These are phyloP conservation scores for Naganishia kalamii DNA, from an alignment of 768 basidiomycete genomes.

Conservation along the genomic window DNA sequence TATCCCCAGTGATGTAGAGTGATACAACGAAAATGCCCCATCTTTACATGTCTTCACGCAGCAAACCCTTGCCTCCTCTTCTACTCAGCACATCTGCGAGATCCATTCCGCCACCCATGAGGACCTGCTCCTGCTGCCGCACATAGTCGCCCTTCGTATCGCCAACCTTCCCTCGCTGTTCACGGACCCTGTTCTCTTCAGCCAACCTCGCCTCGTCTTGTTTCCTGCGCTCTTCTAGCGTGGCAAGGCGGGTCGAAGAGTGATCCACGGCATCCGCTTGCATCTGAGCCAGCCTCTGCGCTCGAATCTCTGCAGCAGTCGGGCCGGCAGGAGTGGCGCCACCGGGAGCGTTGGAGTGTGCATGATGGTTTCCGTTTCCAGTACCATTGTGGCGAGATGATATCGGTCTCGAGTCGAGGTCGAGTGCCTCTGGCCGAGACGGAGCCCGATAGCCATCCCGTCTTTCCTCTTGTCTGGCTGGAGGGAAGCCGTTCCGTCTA, in stretches of 20 bases:
- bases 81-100: slow-evolving; percentile 42
- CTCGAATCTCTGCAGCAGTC: slow-evolving; percentile 50
- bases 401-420: slow-evolving; percentile 32
- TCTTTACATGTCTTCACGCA: slow-evolving; percentile 30
- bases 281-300: slow-evolving; percentile 88
- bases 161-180: slow-evolving; percentile 52
- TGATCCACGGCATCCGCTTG: slow-evolving; percentile 62
- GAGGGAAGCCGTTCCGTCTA: background rate
- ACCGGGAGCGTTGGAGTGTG: background rate
- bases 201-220: slow-evolving; percentile 73
- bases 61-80: slow-evolving; percentile 44
- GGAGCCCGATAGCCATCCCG: slow-evolving; percentile 46
- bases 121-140: slow-evolving; percentile 73
- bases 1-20: no score
- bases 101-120: slow-evolving; percentile 60
- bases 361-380: background rate
- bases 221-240: slow-evolving; percentile 62
- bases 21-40: background rate
- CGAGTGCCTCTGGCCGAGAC: slow-evolving; percentile 38
- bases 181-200: slow-evolving; percentile 62
- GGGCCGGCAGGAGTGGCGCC: background rate
- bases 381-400: slow-evolving; percentile 42
- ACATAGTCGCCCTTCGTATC: slow-evolving; percentile 77
- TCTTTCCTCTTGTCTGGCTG: slow-evolving; percentile 24
- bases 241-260: slow-evolving; percentile 63